Base-by-base conservation (phyloP, 495 filamentous ascomycete genomes). In the Pseudoneurospora amorphoporcata region DNA sequence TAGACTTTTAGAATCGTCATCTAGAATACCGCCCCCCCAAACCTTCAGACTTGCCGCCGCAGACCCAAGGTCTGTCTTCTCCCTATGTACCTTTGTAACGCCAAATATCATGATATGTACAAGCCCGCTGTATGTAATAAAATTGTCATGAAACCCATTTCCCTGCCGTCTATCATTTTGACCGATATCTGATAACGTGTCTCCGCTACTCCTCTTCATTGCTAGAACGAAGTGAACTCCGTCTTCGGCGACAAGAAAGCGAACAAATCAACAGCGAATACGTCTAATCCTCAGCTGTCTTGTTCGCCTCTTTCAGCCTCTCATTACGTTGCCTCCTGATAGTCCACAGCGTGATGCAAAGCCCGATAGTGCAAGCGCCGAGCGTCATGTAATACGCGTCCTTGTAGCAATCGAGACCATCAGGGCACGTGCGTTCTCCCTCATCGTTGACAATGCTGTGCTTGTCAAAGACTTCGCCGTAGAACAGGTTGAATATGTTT, bases 401-500 rank as follows among this genome's bases (percentile, higher is more conserved):
- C 43, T 84, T 83, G 81, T 97, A 98, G 82, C 95, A 98, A 68
- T 85, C 83, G 68, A 95, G 79, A 3, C 95, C 95, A 70, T 95
- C 91, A 3, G 82, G 82, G 75, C 95, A 98, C n/a, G 89, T 86
- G 45, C 90, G 83, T 69, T 91, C 89, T 9, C 93, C 94, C 68
- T 90, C 86, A 0, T 82, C 83, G 9, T 86, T 84, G n/a, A 92
- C 79, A 58, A 90, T 82, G 61, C 88, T 93, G 80, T 97, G 94
- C 19, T 81, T 81, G 80, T 99, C 95, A 78, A 92, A 96, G 8
- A 98, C 88, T 40, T 79, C 78, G 68, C 92, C 92, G 78, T 98
- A 99, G 61, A 93, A 86, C 4, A 98, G 81, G 81, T 98, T 98
- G 84, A 98, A 98, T 39, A 97, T 81, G 72, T 98, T 96, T 47